Base-by-base conservation (phyloP, 176 grass and related monocot species). In the Triticum turgidum region DNA sequence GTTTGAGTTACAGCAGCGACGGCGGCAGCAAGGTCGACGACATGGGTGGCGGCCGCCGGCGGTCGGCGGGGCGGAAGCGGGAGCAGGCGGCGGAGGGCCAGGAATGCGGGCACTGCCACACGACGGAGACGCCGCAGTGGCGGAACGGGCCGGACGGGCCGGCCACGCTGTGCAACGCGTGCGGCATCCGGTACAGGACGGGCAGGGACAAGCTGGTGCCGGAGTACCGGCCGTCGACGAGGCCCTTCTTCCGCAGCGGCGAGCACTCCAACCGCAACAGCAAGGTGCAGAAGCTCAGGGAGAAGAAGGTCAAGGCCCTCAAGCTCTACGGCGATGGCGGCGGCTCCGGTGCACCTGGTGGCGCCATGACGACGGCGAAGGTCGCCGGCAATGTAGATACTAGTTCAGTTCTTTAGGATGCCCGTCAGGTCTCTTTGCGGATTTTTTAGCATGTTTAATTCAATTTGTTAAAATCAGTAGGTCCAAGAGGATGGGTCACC, bases 81-180 rank as follows among this genome's bases (percentile, higher is more conserved):
- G 86, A 74, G 10, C 22, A 59, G 42, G 42, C 42, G 45, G n/a
- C n/a, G 61, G 22, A 56, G 0, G 25, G 58, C 2, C 33, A 45
- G 77, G 8, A 4, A 17, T 94, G 92, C 66, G 39, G 32, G 45
- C 92, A 87, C 65, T 94, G 92, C 67, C 6, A 11, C 27, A 11
- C 61, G 61, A 30, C 61, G 51, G 21, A 77, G n/a, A 94, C 92
- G 18, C 89, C 92, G 66, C 92, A 94, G 21, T 94, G 89, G 89
- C 89, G 92, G 5, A 52, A 73, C 3, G 92, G 92, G 0, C 89
- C 89, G 10, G 32, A 69, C 1, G 92, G 92, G 1, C 87, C 77
- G 0, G 68, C 71, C 13, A 94, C 92, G 20, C 85, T 94, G 12
- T 94, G 92, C 87, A 94, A 94, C 58, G 92, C 92, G 1, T 94